phyloP scores from a whole-genome alignment of 805 yeast species.

The Ogataea glucozyma region DNA sequence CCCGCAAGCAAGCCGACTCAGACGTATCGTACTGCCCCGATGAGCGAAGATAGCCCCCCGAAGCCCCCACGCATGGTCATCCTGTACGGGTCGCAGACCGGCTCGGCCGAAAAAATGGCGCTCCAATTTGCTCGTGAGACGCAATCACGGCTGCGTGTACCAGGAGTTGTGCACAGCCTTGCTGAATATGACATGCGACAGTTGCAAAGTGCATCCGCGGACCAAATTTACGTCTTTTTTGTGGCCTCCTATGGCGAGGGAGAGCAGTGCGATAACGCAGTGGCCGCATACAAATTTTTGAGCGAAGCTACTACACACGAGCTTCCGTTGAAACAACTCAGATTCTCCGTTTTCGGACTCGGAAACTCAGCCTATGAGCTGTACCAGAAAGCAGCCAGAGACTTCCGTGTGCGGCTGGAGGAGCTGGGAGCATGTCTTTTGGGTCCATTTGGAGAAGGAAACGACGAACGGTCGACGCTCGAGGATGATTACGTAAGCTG shows the following conservation, averaged over 20 bases:
- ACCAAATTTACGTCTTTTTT: slow-evolving; percentile 49
- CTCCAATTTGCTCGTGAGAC: slow-evolving; percentile 78
- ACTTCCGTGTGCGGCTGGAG: slow-evolving; percentile 50
- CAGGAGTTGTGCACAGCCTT: slow-evolving; percentile 66
- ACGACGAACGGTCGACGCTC: slow-evolving; percentile 86
- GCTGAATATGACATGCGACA: slow-evolving; percentile 76
- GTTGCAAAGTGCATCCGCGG: slow-evolving; percentile 56
- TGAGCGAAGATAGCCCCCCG: too few relatives aligned
- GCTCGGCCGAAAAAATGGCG: slow-evolving; percentile 16
- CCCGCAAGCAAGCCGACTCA: too few relatives aligned
- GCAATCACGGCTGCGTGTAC: slow-evolving; percentile 66
- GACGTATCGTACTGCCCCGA: too few relatives aligned
- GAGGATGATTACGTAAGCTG: slow-evolving; percentile 89
- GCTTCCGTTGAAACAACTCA: slow-evolving; percentile 46
- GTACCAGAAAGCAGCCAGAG: slow-evolving; percentile 76
- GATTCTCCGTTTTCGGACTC: slow-evolving; percentile 77
- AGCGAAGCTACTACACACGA: slow-evolving; percentile 35
- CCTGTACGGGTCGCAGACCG: slow-evolving; percentile 41
- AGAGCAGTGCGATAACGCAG: slow-evolving; percentile 91
- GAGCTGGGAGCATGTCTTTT: slow-evolving; percentile 61
- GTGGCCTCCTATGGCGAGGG: slow-evolving; percentile 96
- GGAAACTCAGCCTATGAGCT: slow-evolving; percentile 92
- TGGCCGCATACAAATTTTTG: slow-evolving; percentile 58
- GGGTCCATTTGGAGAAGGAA: slow-evolving; percentile 80
- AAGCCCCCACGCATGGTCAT: neutral